Evolutionary conservation across 2,329 filamentous ascomycete species (phyloP), one percentile per base, ranked within the genome.

Genomic region (Tetracladium maxilliforme): DNA sequence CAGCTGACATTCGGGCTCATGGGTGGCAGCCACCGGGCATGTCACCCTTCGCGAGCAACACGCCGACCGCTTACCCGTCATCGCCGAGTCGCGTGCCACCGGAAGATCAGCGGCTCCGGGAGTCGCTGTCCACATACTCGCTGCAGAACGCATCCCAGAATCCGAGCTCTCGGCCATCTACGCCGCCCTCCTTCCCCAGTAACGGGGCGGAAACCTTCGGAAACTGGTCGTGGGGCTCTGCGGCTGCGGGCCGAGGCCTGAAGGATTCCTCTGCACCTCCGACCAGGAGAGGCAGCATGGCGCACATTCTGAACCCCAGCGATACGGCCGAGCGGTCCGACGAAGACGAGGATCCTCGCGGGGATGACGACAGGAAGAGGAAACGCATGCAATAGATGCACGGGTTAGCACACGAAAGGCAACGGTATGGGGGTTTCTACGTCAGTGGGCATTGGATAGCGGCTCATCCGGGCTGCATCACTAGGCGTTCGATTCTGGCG

Each of bases 1-100:
- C 86, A 19, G 90, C 90, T 30, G 90, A 98, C 46, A 95, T 98
- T 38, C 76, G 90, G 26, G 77, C 86, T 39, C 78, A 84, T 44
- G 82, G 78, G 19, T 87, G 80, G 72, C 75, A 73, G 33, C 61
- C 61, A 6, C 60, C 52, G 24, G 54, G 58, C 21, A 61, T 68
- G 14, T 78, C 76, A 5, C 79, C 75, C 8, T 79, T 72, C 42
- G 61, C 66, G 6, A 71, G 71, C 8, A 61, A 70, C 33, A 62
- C 61, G 26, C 65, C 63, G 10, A 51, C 58, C 18, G 69, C 70
- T 32, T 80, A 73, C 72, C 72, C 73, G 10, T 70, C 72, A 10
- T 78, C 73, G 14, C 74, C 71, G 6, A 65, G 66, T 40, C 52
- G 58, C 32, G 46, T 49, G 14, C 48, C 56, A 6, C 51, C 52